A percentile compares a stretch with the other conserved stretches of the same genome.
Conservation (phyloP, 352 stramenopile species). For the Saprolegnia parasitica region DNA sequence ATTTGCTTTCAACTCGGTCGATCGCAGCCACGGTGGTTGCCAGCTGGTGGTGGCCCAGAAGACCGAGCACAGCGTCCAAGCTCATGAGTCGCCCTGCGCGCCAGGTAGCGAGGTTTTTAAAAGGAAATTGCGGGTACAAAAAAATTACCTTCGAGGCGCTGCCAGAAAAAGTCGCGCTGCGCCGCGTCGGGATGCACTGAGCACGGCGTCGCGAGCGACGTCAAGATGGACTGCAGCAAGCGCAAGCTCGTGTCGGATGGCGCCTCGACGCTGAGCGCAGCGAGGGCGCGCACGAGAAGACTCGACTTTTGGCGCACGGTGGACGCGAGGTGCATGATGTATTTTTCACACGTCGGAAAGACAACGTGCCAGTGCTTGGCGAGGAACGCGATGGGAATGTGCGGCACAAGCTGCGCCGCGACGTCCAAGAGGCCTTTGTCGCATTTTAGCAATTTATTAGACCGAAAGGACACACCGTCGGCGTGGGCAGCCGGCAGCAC, state of each 20-base stretch:
- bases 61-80: constrained; percentile 45
- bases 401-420: constrained; percentile 42
- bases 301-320: constrained; percentile 58
- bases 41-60: neutral
- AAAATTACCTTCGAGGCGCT: constrained; percentile 49
- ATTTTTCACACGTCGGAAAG: constrained; percentile 63
- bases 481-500: constrained; percentile 3
- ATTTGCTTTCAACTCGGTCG: neutral
- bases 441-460: constrained; percentile 2
- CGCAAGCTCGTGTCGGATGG: constrained; percentile 27
- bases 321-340: constrained; percentile 67
- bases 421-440: constrained; percentile 54
- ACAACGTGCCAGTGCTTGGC: constrained; percentile 68
- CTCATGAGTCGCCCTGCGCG: constrained; percentile 52
- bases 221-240: constrained; percentile 48
- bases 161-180: constrained; percentile 43
- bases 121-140: too few relatives aligned
- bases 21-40: neutral
- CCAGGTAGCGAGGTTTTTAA: too few relatives aligned
- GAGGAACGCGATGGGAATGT: constrained; percentile 45
- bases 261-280: constrained; percentile 31
- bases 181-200: constrained; percentile 19
- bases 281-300: constrained; percentile 45
- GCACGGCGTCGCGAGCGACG: constrained; percentile 36
- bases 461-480: neutral